phyloP scores from a whole-genome alignment of 2,329 filamentous ascomycete species.

The Aspergillus sergii region DNA sequence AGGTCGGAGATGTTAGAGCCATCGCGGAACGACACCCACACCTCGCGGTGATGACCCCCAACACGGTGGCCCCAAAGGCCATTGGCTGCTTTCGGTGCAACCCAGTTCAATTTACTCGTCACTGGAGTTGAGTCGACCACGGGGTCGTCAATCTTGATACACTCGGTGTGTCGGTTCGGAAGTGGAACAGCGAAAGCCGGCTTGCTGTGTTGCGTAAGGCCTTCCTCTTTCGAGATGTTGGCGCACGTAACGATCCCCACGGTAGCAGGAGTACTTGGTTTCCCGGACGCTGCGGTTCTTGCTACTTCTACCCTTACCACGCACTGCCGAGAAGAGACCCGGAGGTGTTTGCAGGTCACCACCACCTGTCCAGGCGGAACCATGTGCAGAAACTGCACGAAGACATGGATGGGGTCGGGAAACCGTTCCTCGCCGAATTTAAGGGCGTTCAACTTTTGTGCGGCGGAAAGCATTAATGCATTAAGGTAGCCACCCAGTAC shows the following conservation, averaged over 20 bases:
- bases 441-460: slow-evolving; percentile 15
- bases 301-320: slow-evolving; percentile 22
- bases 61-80: slow-evolving; percentile 27
- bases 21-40: slow-evolving; percentile 27
- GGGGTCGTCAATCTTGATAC: slow-evolving; percentile 23
- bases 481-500: slow-evolving; percentile 25
- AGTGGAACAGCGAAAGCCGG: slow-evolving; percentile 1
- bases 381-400: slow-evolving; percentile 24
- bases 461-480: slow-evolving; percentile 23
- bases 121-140: slow-evolving; percentile 26
- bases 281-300: not conserved
- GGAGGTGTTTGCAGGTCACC: slow-evolving; percentile 19
- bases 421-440: slow-evolving; percentile 16
- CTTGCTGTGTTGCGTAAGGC: slow-evolving; percentile 15
- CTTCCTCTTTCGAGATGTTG: slow-evolving; percentile 20
- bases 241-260: slow-evolving; percentile 21
- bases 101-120: slow-evolving; percentile 24
- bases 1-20: slow-evolving; percentile 19
- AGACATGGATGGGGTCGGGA: slow-evolving; percentile 24
- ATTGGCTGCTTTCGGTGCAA: slow-evolving; percentile 20
- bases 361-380: slow-evolving; percentile 19
- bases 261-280: slow-evolving; percentile 3
- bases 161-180: slow-evolving; percentile 20
- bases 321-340: slow-evolving; percentile 20
- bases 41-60: slow-evolving; percentile 25